Percentiles rank a stretch among this genome's conserved stretches.
phyloP scores from a whole-genome alignment of 75 land plant genomes.

The Pinus albicaulis region DNA sequence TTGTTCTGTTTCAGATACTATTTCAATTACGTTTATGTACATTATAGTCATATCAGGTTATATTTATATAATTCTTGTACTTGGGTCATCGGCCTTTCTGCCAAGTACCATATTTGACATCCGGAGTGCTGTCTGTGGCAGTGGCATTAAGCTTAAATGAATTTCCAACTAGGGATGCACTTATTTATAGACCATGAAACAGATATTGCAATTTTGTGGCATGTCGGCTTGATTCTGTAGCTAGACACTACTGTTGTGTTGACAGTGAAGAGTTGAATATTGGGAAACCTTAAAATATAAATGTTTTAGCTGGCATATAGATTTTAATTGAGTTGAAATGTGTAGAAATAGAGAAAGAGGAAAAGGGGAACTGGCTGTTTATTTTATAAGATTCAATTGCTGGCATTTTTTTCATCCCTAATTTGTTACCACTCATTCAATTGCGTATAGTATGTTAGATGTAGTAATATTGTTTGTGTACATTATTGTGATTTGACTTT shows the following conservation, averaged over 20 bases:
- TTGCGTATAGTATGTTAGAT: background rate
- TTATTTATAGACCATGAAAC: background rate
- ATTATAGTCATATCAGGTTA: too few relatives aligned
- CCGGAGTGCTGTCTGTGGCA: too few relatives aligned
- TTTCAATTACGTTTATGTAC: too few relatives aligned
- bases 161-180: background rate
- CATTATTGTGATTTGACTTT: background rate
- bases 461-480: background rate
- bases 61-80: too few relatives aligned
- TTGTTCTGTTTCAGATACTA: too few relatives aligned
- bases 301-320: background rate
- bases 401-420: background rate
- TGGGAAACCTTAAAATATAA: background rate
- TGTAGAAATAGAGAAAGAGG: background rate
- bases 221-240: background rate
- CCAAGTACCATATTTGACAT: too few relatives aligned
- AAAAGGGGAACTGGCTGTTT: background rate
- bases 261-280: background rate
- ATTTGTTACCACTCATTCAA: background rate
- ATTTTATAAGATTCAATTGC: background rate
- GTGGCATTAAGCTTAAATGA: too few relatives aligned
- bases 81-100: too few relatives aligned
- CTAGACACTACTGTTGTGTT: background rate
- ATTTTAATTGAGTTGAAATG: background rate
- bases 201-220: conserved; percentile 2